Conservation (phyloP, 352 stramenopile genomes). For the Phytophthora colocasiae region DNA sequence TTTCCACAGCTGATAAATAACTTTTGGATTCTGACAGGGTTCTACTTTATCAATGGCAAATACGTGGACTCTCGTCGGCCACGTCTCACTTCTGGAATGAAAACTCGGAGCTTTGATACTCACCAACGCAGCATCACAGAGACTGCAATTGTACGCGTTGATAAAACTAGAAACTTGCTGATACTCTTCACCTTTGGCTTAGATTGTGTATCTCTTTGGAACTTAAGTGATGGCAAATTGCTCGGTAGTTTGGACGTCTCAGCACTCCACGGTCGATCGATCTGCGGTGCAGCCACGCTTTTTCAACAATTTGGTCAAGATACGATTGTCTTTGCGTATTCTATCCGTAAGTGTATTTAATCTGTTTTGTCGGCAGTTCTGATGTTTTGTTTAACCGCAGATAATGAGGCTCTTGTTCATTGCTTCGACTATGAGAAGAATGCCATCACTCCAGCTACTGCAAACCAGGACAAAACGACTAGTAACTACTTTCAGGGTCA, state of each 20-base stretch:
- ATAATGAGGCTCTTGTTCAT: constrained; percentile 29
- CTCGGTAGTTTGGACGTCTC: constrained; percentile 43
- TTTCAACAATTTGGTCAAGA: not conserved
- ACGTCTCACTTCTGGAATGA: constrained; percentile 65
- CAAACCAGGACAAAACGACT: not conserved
- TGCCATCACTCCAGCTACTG: constrained; percentile 3
- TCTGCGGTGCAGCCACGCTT: constrained; percentile 40
- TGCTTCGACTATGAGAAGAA: constrained; percentile 18
- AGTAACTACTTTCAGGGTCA: constrained; percentile 39
- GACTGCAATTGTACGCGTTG: constrained; percentile 24
- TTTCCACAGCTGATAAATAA: not conserved
- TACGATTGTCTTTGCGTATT: constrained; percentile 41
- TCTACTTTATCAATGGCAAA: constrained; percentile 63
- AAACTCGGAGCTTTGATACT: constrained; percentile 45
- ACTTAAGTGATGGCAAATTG: constrained; percentile 42
- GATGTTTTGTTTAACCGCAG: constrained; percentile 10
- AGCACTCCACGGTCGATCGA: constrained; percentile 21
- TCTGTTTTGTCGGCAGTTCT: not conserved
- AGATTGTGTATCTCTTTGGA: constrained; percentile 54
- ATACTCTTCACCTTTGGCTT: constrained; percentile 58
- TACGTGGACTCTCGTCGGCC: constrained; percentile 46
- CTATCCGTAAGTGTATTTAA: constrained; percentile 44
- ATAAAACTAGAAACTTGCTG: not conserved
- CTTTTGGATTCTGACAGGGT: constrained; percentile 34
- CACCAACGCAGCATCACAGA: constrained; percentile 45